Evolutionary conservation across 75 land plant genomes (phyloP).

Genomic region (Pinus tabuliformis): DNA sequence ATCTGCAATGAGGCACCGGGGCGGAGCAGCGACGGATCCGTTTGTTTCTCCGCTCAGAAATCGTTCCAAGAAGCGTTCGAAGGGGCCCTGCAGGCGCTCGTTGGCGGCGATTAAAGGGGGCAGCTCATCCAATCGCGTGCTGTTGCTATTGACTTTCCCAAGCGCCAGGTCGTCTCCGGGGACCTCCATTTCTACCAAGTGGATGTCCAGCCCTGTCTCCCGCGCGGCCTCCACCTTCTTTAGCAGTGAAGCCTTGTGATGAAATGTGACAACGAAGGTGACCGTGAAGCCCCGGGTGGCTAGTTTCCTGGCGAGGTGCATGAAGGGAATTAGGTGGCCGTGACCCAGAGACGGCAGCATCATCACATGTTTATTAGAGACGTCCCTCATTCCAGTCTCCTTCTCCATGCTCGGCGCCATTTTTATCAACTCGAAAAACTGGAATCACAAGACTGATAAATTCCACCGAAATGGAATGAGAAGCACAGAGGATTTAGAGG

Average conservation of each 20-base stretch:
- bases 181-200: conserved; percentile 1
- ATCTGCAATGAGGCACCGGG: neutral
- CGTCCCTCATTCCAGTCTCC: too few species aligned
- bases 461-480: too few species aligned
- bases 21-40: neutral
- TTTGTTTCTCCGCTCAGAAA: neutral
- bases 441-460: too few species aligned
- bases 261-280: conserved; percentile 14
- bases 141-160: conserved; percentile 2
- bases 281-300: neutral
- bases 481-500: too few species aligned
- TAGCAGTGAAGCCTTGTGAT: neutral
- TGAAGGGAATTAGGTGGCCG: neutral
- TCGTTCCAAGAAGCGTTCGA: neutral
- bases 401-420: too few species aligned
- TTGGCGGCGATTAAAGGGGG: neutral
- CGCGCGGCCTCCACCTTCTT: neutral
- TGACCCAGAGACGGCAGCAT: neutral
- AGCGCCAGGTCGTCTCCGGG: neutral
- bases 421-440: too few species aligned
- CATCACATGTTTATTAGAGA: neutral
- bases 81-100: conserved; percentile 8
- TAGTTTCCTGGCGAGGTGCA: neutral
- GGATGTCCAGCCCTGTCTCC: neutral
- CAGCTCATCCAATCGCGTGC: neutral